phyloP scores from a whole-genome alignment of 106 monocot species.

The Allium fistulosum region DNA sequence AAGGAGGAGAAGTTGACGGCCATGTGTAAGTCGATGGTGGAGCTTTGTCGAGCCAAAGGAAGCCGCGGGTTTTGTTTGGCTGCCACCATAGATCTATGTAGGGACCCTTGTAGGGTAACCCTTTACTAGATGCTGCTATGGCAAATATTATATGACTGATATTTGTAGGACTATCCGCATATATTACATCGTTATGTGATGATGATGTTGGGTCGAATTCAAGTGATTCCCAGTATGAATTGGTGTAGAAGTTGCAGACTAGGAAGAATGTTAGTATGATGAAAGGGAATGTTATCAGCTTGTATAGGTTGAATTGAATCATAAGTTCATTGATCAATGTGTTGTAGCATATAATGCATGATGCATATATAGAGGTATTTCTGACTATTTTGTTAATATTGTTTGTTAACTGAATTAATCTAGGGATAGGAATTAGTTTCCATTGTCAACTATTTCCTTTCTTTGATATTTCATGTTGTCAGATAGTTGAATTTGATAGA shows the following conservation, averaged over 20 bases:
- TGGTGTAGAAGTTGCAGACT: not conserved
- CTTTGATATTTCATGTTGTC: no score
- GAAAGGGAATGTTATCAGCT: not conserved
- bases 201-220: slow-evolving; percentile 1
- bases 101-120: not conserved
- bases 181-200: not conserved
- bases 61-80: slow-evolving; percentile 3
- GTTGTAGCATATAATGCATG: no score
- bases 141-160: slow-evolving; percentile 2
- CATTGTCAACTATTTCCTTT: no score
- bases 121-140: not conserved
- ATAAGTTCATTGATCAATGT: not conserved
- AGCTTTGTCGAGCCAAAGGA: slow-evolving; percentile 3
- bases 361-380: no score
- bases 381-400: no score
- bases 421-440: no score
- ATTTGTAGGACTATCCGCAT: not conserved
- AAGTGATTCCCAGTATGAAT: not conserved
- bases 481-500: no score
- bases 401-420: no score
- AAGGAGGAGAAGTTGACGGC: slow-evolving; percentile 11
- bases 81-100: slow-evolving; percentile 7
- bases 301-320: not conserved
- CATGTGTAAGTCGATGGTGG: slow-evolving; percentile 1
- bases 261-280: not conserved